Evolutionary conservation across 805 yeast species (phyloP), one percentile per base, ranked within the genome.

Genomic region (Cyberlindnera subsufficiens): DNA sequence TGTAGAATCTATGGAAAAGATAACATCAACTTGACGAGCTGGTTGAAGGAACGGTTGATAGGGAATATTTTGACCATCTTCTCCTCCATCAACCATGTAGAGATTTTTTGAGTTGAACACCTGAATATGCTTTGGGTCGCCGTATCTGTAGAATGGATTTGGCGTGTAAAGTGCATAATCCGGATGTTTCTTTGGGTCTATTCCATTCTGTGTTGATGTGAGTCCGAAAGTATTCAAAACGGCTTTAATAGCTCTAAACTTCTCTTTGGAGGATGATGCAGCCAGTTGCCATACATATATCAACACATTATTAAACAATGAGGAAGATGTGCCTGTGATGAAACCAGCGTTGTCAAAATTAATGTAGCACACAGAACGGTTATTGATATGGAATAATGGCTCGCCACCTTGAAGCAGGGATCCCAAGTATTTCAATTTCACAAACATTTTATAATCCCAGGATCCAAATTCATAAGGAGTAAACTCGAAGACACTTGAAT

Each of bases 41-140:
- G 77, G 75, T 50, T 81, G 83, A 22, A 83, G 54, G 39, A 86
- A 67, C 3, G 91, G 86, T 27, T 72, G 65, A 32, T 82, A 60
- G 0, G 95, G 93, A 15, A 86, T 68, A 54, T 83, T 83, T 60
- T 83, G 88, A 8, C 71, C 68, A 58, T 85, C 91, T 59, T 81
- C 87, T 29, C 93, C 95, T 35, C 95, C 95, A 57, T 86, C 95
- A 27, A 77, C 87, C 45, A 86, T 50, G 44, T 63, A 66, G n/a
- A 69, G 45, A 32, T 58, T 59, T 42, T 61, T 61, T 2, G 64
- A 56, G 3, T 52, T 42, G 30, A 56, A 54, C n/a, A 55, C 52
- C 18, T 55, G 57, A n/a, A 37, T 43, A 25, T 38, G 39, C 1
- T 43, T 18, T 2, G 44, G 29, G 32, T 52, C 54, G 9, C 57